Percentiles rank a stretch among this genome's conserved stretches.
Conservation (phyloP, 495 filamentous ascomycete species). For the Lasiosphaeris hirsuta region DNA sequence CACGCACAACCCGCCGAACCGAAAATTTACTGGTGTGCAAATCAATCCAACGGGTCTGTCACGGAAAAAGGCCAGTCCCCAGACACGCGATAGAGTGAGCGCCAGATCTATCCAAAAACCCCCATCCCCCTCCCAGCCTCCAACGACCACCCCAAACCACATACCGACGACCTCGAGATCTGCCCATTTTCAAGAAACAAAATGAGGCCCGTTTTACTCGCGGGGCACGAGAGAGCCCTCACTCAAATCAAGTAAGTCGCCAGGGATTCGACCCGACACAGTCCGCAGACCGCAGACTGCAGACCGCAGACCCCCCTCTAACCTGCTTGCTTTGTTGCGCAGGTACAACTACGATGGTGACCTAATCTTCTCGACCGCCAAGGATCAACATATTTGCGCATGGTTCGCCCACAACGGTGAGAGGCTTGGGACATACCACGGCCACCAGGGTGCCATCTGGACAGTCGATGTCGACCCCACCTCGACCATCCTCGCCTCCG, state of each 20-base stretch:
- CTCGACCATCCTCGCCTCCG: conserved; percentile 86
- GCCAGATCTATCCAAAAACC: conserved; percentile 8
- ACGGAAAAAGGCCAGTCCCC: too few species aligned
- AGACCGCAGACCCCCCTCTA: conserved; percentile 2
- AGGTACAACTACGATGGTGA: conserved; percentile 96
- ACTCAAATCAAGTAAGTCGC: conserved; percentile 87
- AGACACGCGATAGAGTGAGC: conserved; percentile 5
- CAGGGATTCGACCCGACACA: not conserved
- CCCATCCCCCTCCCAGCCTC: conserved; percentile 10
- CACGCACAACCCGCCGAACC: too few species aligned
- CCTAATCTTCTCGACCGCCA: conserved; percentile 93
- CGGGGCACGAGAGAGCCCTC: conserved; percentile 97
- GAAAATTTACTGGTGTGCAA: conserved; percentile 28
- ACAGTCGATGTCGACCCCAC: conserved; percentile 97
- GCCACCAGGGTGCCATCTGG: conserved; percentile 97
- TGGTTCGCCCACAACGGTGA: conserved; percentile 96
- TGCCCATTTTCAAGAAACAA: conserved; percentile 21
- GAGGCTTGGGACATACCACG: conserved; percentile 90
- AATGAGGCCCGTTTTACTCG: conserved; percentile 94
- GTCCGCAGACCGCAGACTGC: not conserved
- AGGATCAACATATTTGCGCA: conserved; percentile 93
- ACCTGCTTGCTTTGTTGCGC: conserved; percentile 16
- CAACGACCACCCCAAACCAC: not conserved
- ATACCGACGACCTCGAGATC: conserved; percentile 4
- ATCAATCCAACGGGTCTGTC: too few species aligned